Percentiles rank a stretch among this genome's conserved stretches.
Conservation (phyloP, 1,284 basidiomycete species). For the Taiwanofungus camphoratus region DNA sequence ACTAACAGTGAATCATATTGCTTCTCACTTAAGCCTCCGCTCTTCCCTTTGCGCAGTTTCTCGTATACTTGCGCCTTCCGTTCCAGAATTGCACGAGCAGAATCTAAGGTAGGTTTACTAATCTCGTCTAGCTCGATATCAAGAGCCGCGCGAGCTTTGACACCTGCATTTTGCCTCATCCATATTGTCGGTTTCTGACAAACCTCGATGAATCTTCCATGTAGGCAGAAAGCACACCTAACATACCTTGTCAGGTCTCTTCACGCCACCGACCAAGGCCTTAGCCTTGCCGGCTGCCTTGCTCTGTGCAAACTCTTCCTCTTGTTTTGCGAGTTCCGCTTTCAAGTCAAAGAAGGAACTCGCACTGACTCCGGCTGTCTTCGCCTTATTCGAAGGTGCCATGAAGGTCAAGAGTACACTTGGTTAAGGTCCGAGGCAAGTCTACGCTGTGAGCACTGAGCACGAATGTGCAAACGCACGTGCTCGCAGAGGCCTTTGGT, state of each 20-base stretch:
- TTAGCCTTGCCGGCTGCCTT: conserved; percentile 52
- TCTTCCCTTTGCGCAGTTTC: conserved; percentile 74
- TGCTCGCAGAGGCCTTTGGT: conserved; percentile 2
- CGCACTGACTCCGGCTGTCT: conserved; percentile 62
- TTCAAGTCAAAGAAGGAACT: conserved; percentile 74
- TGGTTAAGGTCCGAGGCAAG: background rate
- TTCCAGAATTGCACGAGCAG: conserved; percentile 62
- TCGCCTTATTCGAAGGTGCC: conserved; percentile 43
- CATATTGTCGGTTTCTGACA: conserved; percentile 71
- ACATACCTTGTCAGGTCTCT: conserved; percentile 59
- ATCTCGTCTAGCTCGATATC: conserved; percentile 65
- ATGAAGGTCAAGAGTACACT: conserved; percentile 5
- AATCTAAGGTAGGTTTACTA: conserved; percentile 63
- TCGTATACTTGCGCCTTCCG: conserved; percentile 83
- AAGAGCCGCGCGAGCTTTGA: conserved; percentile 50
- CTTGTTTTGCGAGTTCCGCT: conserved; percentile 63
- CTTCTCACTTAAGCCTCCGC: conserved; percentile 71
- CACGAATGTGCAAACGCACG: conserved; percentile 2
- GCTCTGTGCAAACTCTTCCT: conserved; percentile 53
- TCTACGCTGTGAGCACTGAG: conserved; percentile 4
- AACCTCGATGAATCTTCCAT: too few relatives aligned
- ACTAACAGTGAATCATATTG: conserved; percentile 75
- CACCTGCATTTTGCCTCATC: conserved; percentile 67
- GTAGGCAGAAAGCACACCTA: too few relatives aligned
- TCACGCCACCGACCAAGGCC: conserved; percentile 48